These are phyloP conservation scores for Penicillium angulare DNA, from an alignment of 495 filamentous ascomycete genomes.

Conservation along the genomic window DNA sequence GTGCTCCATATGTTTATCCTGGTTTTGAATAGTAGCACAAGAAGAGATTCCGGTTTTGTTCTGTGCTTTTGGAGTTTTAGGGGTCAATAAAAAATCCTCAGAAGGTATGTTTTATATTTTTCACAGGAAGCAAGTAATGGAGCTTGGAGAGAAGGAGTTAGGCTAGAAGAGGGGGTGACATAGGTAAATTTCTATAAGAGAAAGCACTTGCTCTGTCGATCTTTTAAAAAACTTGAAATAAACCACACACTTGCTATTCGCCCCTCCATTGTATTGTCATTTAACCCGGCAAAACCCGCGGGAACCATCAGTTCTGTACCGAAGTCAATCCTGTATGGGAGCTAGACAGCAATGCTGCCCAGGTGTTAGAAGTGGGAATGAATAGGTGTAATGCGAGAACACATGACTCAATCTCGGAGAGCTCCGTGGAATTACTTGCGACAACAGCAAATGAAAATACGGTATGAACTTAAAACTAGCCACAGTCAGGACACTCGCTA, in stretches of 20 bases:
- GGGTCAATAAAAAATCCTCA: not conserved
- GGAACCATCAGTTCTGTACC: not conserved
- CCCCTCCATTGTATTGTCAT: not conserved
- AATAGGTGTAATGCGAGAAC: not conserved
- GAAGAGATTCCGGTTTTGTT: no score
- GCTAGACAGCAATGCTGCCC: not conserved
- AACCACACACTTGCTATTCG: no score
- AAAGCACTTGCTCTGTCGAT: not conserved
- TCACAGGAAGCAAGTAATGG: no score
- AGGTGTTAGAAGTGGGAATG: not conserved
- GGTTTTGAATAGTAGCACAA: not conserved
- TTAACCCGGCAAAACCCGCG: not conserved
- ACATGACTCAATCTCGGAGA: no score
- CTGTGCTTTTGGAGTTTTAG: not conserved
- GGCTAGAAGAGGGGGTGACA: no score
- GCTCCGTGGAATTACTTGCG: no score
- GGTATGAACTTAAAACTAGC: no score
- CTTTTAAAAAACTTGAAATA: not conserved
- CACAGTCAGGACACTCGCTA: no score
- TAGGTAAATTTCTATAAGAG: no score
- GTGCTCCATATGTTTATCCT: not conserved
- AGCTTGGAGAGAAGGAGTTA: no score
- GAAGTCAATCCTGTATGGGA: not conserved
- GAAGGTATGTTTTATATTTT: no score
- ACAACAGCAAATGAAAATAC: no score